These are phyloP conservation scores for Xylaria sp. DNA, from an alignment of 2,329 filamentous ascomycete species.

Conservation along the genomic window DNA sequence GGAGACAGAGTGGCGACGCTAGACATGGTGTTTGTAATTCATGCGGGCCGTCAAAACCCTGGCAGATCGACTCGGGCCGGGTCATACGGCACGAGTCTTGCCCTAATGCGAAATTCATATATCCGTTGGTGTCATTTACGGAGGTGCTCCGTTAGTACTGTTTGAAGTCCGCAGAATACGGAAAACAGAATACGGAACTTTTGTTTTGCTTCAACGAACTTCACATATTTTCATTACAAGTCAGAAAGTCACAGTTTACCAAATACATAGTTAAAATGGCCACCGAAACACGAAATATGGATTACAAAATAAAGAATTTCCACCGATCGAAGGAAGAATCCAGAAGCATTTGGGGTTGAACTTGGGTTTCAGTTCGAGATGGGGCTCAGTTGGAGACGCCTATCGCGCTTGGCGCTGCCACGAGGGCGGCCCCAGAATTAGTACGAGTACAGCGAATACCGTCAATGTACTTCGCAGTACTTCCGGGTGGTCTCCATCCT, in stretches of 20 bases:
- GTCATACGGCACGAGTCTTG: not conserved
- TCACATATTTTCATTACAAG: too few relatives aligned
- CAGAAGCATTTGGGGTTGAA: not conserved
- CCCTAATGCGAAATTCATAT: too few relatives aligned
- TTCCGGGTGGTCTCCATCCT: not conserved
- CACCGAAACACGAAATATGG: too few relatives aligned
- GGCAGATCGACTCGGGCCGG: not conserved
- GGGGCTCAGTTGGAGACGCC: not conserved
- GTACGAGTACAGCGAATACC: too few relatives aligned
- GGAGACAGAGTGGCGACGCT: not conserved
- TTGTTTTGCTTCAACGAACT: too few relatives aligned
- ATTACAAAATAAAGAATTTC: too few relatives aligned
- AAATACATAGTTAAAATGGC: too few relatives aligned
- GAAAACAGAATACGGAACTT: not conserved
- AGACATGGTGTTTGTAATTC: not conserved
- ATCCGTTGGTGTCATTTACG: too few relatives aligned
- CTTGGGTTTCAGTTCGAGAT: not conserved
- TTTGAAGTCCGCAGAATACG: not conserved
- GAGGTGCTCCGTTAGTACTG: not conserved
- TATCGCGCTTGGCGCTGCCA: not conserved
- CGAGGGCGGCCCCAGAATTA: not conserved
- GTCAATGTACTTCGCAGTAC: not conserved
- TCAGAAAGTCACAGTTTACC: too few relatives aligned
- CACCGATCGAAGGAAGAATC: not conserved
- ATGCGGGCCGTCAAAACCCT: not conserved